phyloP scores from a whole-genome alignment of 148 eudicot genomes.

The Hydrangea macrophylla region DNA sequence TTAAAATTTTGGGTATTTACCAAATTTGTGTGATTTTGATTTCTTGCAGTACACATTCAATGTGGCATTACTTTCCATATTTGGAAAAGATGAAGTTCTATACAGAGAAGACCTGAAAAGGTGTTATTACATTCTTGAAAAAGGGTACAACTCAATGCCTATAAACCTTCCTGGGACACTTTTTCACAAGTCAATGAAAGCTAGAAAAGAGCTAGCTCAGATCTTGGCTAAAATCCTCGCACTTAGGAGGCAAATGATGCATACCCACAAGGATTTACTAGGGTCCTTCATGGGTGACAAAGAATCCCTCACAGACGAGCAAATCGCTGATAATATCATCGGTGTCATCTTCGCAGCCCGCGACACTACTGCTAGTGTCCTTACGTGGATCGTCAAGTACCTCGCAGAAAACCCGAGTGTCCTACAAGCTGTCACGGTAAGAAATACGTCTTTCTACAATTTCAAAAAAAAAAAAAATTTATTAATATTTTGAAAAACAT shows the following conservation, averaged over 20 bases:
- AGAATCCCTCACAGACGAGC: conserved; percentile 76
- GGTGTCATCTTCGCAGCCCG: conserved; percentile 95
- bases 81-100: conserved; percentile 71
- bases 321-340: conserved; percentile 90
- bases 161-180: conserved; percentile 88
- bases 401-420: conserved; percentile 75
- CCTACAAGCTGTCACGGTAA: conserved; percentile 80
- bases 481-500: too few species aligned
- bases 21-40: background rate
- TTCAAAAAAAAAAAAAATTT: too few species aligned
- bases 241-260: conserved; percentile 41
- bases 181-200: conserved; percentile 88
- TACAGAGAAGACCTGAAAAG: conserved; percentile 82
- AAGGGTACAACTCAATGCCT: conserved; percentile 95
- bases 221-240: conserved; percentile 68
- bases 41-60: conserved; percentile 81
- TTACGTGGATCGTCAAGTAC: conserved; percentile 90
- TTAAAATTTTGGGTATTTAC: background rate
- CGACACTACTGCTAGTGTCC: conserved; percentile 89
- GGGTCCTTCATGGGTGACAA: conserved; percentile 80
- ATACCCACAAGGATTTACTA: conserved; percentile 52
- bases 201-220: conserved; percentile 68
- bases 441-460: too few species aligned
- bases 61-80: conserved; percentile 81
- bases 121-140: conserved; percentile 77